Evolutionary conservation across 495 filamentous ascomycete genomes (phyloP).

Genomic region (Aspergillus bertholletiae): DNA sequence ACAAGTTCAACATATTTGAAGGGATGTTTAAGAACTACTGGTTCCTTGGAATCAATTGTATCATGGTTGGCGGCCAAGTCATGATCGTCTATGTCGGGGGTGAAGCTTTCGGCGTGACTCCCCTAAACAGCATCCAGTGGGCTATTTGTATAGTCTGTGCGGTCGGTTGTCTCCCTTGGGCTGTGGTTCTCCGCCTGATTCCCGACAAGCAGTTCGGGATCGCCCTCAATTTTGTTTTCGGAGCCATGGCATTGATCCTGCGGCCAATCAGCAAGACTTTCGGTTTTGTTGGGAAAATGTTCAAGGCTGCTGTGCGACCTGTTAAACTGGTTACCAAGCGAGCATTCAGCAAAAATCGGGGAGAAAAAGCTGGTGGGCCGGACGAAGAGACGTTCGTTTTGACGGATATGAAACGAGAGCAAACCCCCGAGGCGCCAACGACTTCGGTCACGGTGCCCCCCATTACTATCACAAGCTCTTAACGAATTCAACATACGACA

Average conservation of each 20-base stretch:
- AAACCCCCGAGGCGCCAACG: conserved; percentile 16
- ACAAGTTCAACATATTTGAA: conserved; percentile 86
- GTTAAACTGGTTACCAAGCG: conserved; percentile 23
- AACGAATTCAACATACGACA: conserved; percentile 3
- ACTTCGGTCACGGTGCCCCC: conserved; percentile 29
- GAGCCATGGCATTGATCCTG: conserved; percentile 21
- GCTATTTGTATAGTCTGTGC: conserved; percentile 70
- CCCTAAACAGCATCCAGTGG: conserved; percentile 68
- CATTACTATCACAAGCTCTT: conserved; percentile 36
- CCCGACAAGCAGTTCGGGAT: conserved; percentile 54
- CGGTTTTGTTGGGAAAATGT: conserved; percentile 12
- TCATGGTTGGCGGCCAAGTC: conserved; percentile 78
- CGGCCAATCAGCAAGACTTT: conserved; percentile 25
- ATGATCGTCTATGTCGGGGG: conserved; percentile 78
- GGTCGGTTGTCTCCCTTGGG: conserved; percentile 68
- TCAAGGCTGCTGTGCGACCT: conserved; percentile 19
- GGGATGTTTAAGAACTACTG: conserved; percentile 73
- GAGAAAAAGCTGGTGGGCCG: conserved; percentile 1
- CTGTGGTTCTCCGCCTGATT: conserved; percentile 64
- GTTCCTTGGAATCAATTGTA: conserved; percentile 75
- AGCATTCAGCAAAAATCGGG: neutral
- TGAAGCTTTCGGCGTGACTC: conserved; percentile 68
- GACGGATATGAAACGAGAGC: conserved; percentile 8
- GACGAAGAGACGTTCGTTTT: conserved; percentile 12
- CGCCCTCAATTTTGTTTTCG: conserved; percentile 35